Evolutionary conservation across 1,284 basidiomycete species (phyloP), one percentile per base, ranked within the genome.

Genomic region (Termitomyces sp.): DNA sequence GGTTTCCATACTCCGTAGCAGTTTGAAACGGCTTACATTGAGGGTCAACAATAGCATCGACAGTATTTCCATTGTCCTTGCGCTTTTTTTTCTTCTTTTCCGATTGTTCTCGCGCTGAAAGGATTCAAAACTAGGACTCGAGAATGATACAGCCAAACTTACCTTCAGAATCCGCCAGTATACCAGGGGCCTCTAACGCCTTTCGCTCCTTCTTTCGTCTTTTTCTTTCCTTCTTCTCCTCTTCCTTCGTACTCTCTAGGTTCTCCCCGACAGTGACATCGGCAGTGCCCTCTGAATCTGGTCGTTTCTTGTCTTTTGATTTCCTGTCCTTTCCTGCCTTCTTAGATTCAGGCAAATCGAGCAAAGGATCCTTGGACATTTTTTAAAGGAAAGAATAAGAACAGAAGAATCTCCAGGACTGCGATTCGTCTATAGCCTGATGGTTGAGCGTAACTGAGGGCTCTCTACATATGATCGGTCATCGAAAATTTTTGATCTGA

Each of bases 181-280:
- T 30, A 13, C 28, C 54, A 39, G 52, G 42, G 4, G 44, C 55
- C 31, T 62, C 62, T 33, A 43, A 33, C 31, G 52, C 55, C 49
- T 59, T 61, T 38, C 49, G 39, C 56, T 63, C 64, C 54, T 66
- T 66, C 49, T 62, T 64, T 58, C 56, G 58, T 53, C 62, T 66
- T 59, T 64, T 64, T 24, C 57, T 63, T 40, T 60, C 55, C 43
- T 59, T 58, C 53, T 58, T 63, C 49, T 60, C 58, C 49, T 63
- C 58, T 39, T 59, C 54, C 54, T 57, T 54, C 17, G 53, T 5
- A 53, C 19, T 61, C 45, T 31, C 50, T 57, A 21, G n/a, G 42
- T 43, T 34, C 33, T 43, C 21, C 34, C 41, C 46, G 21, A 50
- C 39, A 17, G 31, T 21, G 33, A 26, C 33, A 46, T 58, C 54